These are phyloP conservation scores for Tuber indicum DNA, from an alignment of 495 filamentous ascomycete species.

Conservation along the genomic window DNA sequence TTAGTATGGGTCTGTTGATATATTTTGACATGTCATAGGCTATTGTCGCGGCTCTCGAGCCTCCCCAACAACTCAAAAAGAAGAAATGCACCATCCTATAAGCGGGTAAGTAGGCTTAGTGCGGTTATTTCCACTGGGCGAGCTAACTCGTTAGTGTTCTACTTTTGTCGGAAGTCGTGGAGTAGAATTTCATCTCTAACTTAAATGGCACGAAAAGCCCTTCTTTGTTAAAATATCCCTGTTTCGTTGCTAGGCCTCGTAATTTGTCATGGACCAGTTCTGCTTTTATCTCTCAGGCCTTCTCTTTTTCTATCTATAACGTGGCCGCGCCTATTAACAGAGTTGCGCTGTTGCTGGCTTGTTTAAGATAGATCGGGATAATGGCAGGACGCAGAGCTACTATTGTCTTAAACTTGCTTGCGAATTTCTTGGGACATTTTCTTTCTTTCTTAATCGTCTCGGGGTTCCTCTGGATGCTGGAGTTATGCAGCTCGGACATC, in stretches of 20 bases:
- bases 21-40: slow-evolving; percentile 50
- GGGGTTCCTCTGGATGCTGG: slow-evolving; percentile 2
- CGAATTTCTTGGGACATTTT: slow-evolving; percentile 9
- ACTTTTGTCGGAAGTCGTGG: slow-evolving; percentile 6
- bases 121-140: background rate
- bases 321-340: background rate
- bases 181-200: slow-evolving; percentile 22
- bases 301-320: background rate
- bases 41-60: slow-evolving; percentile 82
- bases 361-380: slow-evolving; percentile 40
- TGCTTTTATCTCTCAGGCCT: slow-evolving; percentile 7
- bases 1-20: background rate
- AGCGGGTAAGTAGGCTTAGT: slow-evolving; percentile 7
- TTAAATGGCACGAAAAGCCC: slow-evolving; percentile 28
- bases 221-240: slow-evolving; percentile 21
- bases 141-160: slow-evolving; percentile 17
- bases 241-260: slow-evolving; percentile 1
- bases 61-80: slow-evolving; percentile 49
- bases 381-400: slow-evolving; percentile 32
- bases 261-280: slow-evolving; percentile 8
- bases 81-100: slow-evolving; percentile 37
- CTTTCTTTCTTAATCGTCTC: slow-evolving; percentile 7
- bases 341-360: slow-evolving; percentile 31
- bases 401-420: slow-evolving; percentile 19
- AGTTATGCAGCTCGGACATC: slow-evolving; percentile 8